phyloP scores from a whole-genome alignment of 768 basidiomycete species.

The Mrakia gelida region DNA sequence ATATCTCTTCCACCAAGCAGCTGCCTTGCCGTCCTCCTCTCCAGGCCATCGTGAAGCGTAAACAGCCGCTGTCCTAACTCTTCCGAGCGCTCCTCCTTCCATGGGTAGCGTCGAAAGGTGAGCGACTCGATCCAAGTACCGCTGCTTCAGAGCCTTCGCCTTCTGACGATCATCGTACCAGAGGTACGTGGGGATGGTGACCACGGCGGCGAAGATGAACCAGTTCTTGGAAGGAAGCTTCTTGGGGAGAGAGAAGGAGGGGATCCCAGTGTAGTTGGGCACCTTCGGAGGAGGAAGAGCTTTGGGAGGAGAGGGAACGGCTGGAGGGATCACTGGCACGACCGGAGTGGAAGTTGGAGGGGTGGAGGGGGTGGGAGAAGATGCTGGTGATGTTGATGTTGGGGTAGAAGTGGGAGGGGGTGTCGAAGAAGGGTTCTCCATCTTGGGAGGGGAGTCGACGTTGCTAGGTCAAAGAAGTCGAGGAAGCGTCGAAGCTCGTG shows the following conservation, averaged over 20 bases:
- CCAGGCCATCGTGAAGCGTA: slow-evolving; percentile 89
- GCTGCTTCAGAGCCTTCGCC: slow-evolving; percentile 69
- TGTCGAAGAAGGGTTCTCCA: neutral
- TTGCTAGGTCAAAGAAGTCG: neutral
- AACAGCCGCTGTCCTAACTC: slow-evolving; percentile 74
- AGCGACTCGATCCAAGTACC: slow-evolving; percentile 74
- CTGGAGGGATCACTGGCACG: neutral
- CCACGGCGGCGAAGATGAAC: slow-evolving; percentile 82
- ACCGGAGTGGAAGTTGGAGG: neutral
- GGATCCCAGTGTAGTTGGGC: slow-evolving; percentile 22
- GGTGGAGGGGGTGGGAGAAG: neutral
- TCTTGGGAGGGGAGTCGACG: neutral
- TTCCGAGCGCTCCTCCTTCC: slow-evolving; percentile 54
- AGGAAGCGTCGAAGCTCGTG: neutral
- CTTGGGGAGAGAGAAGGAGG: slow-evolving; percentile 26
- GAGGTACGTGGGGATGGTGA: slow-evolving; percentile 62
- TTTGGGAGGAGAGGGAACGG: neutral
- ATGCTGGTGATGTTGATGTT: neutral
- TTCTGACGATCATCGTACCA: slow-evolving; percentile 83
- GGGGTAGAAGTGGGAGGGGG: too few species aligned
- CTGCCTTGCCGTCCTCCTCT: slow-evolving; percentile 81
- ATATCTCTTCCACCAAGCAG: slow-evolving; percentile 77
- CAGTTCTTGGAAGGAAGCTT: slow-evolving; percentile 81
- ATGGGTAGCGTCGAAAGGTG: slow-evolving; percentile 64
- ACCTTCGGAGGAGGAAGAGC: slow-evolving; percentile 1